phyloP scores from a whole-genome alignment of 495 filamentous ascomycete species.

The Patellaria atrata region DNA sequence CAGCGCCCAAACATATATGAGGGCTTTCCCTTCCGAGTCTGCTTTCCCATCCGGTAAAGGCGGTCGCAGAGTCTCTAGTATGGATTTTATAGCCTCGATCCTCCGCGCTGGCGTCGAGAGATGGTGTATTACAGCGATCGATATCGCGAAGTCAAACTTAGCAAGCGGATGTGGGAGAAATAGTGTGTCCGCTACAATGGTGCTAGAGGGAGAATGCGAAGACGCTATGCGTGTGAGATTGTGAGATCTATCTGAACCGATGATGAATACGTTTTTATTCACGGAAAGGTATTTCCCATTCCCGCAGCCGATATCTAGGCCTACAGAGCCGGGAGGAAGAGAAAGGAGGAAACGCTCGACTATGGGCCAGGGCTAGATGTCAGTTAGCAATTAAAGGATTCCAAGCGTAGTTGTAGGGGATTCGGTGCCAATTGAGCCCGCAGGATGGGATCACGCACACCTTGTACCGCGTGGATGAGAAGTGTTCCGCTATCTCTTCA shows the following conservation, averaged over 20 bases:
- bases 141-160: conserved; percentile 83
- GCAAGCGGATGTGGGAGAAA: conserved; percentile 51
- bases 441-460: conserved; percentile 27
- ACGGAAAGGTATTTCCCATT: conserved; percentile 91
- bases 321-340: conserved; percentile 59
- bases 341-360: conserved; percentile 62
- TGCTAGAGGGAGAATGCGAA: conserved; percentile 45
- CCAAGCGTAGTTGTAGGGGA: not conserved
- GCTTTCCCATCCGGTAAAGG: conserved; percentile 17
- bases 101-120: conserved; percentile 69
- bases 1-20: conserved; percentile 94
- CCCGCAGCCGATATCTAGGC: conserved; percentile 84
- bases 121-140: conserved; percentile 90
- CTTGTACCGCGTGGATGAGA: conserved; percentile 91
- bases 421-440: not conserved
- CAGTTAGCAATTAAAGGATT: not conserved
- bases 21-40: conserved; percentile 41
- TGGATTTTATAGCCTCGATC: conserved; percentile 53
- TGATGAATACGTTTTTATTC: conserved; percentile 62
- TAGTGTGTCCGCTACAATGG: conserved; percentile 58
- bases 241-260: conserved; percentile 74
- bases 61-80: conserved; percentile 52
- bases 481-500: conserved; percentile 86
- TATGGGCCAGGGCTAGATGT: conserved; percentile 78
- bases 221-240: conserved; percentile 63